Base-by-base conservation (phyloP, 2,329 filamentous ascomycete genomes). In the Sclerotiophoma versabilis region DNA sequence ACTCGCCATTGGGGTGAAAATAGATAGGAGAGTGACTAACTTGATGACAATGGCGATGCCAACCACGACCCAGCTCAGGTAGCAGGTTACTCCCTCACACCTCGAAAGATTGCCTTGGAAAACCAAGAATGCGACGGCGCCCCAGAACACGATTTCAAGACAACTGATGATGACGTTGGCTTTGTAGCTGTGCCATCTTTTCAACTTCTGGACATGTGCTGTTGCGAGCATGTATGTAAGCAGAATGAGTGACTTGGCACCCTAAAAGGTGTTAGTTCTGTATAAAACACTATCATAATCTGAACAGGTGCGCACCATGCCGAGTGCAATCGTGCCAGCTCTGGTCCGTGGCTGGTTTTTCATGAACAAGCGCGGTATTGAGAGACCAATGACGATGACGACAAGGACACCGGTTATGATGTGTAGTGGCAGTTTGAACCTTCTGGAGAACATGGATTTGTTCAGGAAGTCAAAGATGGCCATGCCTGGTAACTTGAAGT, bases 91-190 rank as follows among this genome's bases (percentile, higher is more conserved):
- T 9, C 66, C 64, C 3, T 10, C 34, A 45, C 66, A 69, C 12
- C 19, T 43, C 3, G 51, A 44, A 15, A 63, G 15, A 27, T 68
- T 68, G 22, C 48, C 62, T 19, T 61, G 54, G 9, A 69, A 56
- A 12, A 59, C 48, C 3, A 77, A 43, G 30, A 74, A 68, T 5
- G 73, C 60, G 7, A 77, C 72, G 5, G 68, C 73, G 14, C 67
- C 66, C 77, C 78, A 80, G 59, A 79, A 79, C 12, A 79, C 65
- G 12, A 76, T 58, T 57, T 81, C 78, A 14, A 80, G 61, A 38
- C 57, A 65, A 62, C 77, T 78, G 49, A 80, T 65, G 29, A 79
- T 75, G 4, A 67, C 58, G 59, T 77, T 72, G 5, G 76, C 76
- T 62, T 79, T 80, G 5, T 75, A 62, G 59, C 71, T 77, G 23